Evolutionary conservation across 768 basidiomycete species (phyloP), one percentile per base, ranked within the genome.

Genomic region (Crepidotus variabilis): DNA sequence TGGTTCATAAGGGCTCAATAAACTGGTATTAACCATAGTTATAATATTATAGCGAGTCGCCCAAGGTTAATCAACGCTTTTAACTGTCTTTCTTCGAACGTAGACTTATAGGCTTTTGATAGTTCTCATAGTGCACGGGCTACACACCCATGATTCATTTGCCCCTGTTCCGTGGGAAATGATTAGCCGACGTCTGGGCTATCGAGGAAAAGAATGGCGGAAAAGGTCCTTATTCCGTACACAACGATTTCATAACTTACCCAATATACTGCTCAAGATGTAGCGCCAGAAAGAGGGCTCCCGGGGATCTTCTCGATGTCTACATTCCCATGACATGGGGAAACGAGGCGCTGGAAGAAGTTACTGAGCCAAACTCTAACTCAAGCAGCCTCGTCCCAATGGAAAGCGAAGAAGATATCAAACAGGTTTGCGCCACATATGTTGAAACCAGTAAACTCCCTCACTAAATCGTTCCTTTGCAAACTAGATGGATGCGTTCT

Each of bases 261-360:
- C 28, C 47, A 48, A 36, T 53, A n/a, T 13, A 8, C 32, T 52
- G 22, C 5, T n/a, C 23, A 49, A 86, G 83, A 57, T 84, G 82
- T 56, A 66, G 65, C 6, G 73, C 72, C 57, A 75, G 81, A 23
- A 66, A 69, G 35, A 61, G 56, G 10, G 72, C 72, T 0, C 23
- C 58, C n/a, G 59, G 65, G 23, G 65, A 64, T 21, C 71, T 72
- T 0, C 71, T 73, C 48, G 73, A 77, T 46, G 68, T 78, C 11
- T 74, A 77, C 56, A 62, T 71, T 1, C 83, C 84, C 0, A 77
- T 74, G 1, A 73, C 68, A 13, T 88, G 84, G 60, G 71, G 74
- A 0, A 20, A 20, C 18, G 39, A 16, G 11, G 70, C 69, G 2
- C 58, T 56, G 0, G 72, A 76, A 32, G 55, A 52, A 5, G 57